These are phyloP conservation scores for Monosporascus sp. DNA, from an alignment of 2,329 filamentous ascomycete species.

Conservation along the genomic window DNA sequence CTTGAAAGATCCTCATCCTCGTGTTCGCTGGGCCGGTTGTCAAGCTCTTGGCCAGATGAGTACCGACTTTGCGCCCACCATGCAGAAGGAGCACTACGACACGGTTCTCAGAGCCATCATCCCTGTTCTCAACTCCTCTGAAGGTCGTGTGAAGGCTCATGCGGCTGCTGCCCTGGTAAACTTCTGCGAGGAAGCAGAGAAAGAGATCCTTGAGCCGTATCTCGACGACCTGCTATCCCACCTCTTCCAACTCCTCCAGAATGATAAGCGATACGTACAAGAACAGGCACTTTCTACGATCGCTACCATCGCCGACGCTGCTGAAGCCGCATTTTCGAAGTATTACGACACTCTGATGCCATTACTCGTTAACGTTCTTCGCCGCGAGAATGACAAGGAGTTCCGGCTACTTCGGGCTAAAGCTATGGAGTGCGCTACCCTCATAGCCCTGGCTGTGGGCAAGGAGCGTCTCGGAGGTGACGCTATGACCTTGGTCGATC, in stretches of 20 bases:
- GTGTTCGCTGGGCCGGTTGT: constrained; percentile 95
- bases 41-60: constrained; percentile 99
- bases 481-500: constrained; percentile 78
- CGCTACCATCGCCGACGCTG: constrained; percentile 97
- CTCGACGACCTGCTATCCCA: constrained; percentile 81
- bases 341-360: constrained; percentile 98
- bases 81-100: constrained; percentile 94
- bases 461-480: constrained; percentile 87
- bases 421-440: constrained; percentile 97
- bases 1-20: constrained; percentile 81
- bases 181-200: constrained; percentile 98
- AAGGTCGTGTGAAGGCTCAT: constrained; percentile 93
- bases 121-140: constrained; percentile 81
- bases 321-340: constrained; percentile 87
- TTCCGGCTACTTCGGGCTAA: constrained; percentile 88
- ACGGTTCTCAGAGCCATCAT: constrained; percentile 86
- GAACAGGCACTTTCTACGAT: constrained; percentile 97
- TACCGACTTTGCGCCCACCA: constrained; percentile 95
- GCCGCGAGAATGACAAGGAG: constrained; percentile 88
- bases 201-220: constrained; percentile 84
- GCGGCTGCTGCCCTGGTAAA: constrained; percentile 97
- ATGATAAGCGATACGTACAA: constrained; percentile 91
- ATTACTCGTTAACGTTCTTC: constrained; percentile 81
- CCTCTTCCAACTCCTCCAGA: constrained; percentile 82
- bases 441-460: constrained; percentile 92